Percentiles rank a stretch among this genome's conserved stretches.
Conservation (phyloP, 1,284 basidiomycete genomes). For the Irpex sp. region DNA sequence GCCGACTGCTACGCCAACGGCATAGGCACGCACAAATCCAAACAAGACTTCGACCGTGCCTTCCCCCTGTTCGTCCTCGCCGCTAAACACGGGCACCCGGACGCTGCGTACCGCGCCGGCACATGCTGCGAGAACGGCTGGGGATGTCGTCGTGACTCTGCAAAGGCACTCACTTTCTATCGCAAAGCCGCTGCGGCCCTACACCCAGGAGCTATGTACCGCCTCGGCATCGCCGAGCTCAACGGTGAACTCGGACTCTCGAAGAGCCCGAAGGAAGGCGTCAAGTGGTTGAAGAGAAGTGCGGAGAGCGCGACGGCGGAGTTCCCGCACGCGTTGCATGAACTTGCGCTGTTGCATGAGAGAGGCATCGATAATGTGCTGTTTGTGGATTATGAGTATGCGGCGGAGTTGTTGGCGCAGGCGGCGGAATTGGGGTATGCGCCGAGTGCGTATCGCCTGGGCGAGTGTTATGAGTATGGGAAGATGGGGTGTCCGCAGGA, state of each 20-base stretch:
- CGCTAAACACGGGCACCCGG: conserved; percentile 97
- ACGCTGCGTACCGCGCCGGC: conserved; percentile 92
- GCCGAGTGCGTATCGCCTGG: conserved; percentile 91
- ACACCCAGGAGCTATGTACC: conserved; percentile 95
- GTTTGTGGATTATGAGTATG: conserved; percentile 94
- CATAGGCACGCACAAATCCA: conserved; percentile 82
- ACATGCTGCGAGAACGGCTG: conserved; percentile 99
- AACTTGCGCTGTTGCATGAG: conserved; percentile 91
- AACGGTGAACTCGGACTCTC: conserved; percentile 94
- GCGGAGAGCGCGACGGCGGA: conserved; percentile 93
- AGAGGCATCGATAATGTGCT: conserved; percentile 94
- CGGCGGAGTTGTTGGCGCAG: conserved; percentile 90
- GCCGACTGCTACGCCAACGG: conserved; percentile 98
- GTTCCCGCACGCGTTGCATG: conserved; percentile 95
- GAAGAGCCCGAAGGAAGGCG: too few relatives aligned
- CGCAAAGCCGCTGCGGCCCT: conserved; percentile 87
- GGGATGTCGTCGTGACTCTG: conserved; percentile 90
- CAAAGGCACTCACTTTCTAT: conserved; percentile 92
- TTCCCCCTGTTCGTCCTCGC: conserved; percentile 95
- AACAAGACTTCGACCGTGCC: conserved; percentile 95
- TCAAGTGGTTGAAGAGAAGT: conserved; percentile 97
- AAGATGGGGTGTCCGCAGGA: conserved; percentile 99
- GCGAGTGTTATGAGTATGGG: conserved; percentile 99
- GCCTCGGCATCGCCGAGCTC: conserved; percentile 92
- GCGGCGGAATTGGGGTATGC: conserved; percentile 95